These are phyloP conservation scores for Leccinum solheimii DNA, from an alignment of 1,284 basidiomycete genomes.

Conservation along the genomic window DNA sequence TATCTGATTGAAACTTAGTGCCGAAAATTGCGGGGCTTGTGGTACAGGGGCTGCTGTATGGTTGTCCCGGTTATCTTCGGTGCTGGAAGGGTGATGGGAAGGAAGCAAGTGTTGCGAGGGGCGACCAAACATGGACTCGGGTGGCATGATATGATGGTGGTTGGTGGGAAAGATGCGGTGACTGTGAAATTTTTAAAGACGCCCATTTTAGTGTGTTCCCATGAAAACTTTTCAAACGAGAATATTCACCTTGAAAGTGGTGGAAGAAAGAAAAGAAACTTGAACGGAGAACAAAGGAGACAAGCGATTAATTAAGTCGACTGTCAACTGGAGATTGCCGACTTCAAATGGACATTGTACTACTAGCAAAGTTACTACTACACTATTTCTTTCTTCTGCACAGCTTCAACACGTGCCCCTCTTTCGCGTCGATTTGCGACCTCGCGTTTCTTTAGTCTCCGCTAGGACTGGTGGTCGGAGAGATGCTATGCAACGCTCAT, in stretches of 20 bases:
- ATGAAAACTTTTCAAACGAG: neutral
- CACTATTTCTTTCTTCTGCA: too few species aligned
- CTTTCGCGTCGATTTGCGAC: slow-evolving; percentile 39
- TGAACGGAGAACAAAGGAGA: neutral
- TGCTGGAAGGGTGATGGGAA: neutral
- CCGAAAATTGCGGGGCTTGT: slow-evolving; percentile 30
- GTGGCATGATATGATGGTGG: slow-evolving; percentile 20
- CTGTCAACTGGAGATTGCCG: slow-evolving; percentile 15
- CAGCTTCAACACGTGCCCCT: too few species aligned
- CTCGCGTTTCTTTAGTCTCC: slow-evolving; percentile 50
- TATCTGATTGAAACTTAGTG: slow-evolving; percentile 47
- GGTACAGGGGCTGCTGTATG: slow-evolving; percentile 17
- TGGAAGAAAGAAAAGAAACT: neutral
- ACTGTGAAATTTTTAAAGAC: slow-evolving; percentile 2
- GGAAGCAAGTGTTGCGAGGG: slow-evolving; percentile 27
- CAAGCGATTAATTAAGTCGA: neutral
- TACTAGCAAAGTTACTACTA: too few species aligned
- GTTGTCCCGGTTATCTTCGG: neutral
- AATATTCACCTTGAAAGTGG: slow-evolving; percentile 20
- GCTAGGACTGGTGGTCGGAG: slow-evolving; percentile 54
- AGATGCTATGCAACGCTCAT: slow-evolving; percentile 35
- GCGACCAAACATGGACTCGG: slow-evolving; percentile 32
- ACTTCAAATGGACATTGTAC: neutral
- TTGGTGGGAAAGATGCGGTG: slow-evolving; percentile 17
- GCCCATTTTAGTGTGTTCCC: slow-evolving; percentile 11